Base-by-base conservation (phyloP, 495 filamentous ascomycete species). In the Oleoguttula mirabilis region DNA sequence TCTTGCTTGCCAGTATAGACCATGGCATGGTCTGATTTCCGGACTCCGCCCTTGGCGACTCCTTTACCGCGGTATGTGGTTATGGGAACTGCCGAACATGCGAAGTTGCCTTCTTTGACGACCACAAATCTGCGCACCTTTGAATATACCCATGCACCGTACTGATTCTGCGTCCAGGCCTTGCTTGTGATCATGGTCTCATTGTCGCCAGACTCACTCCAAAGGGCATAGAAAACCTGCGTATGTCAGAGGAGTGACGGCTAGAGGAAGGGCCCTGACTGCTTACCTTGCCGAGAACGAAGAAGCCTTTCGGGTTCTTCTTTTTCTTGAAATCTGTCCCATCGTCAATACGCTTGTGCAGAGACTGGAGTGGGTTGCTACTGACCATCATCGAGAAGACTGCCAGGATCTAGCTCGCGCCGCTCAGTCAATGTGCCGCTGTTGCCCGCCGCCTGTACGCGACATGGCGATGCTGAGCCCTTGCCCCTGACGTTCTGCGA, bases 91-190 rank as follows among this genome's bases (percentile, higher is more conserved):
- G 15, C 11, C 34, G 15, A 21, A 27, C 49, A 53, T 21, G 30
- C 49, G 21, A 39, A 16, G 20, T 35, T 0, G 2, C 53, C 55
- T 39, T 54, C 53, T 1, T 43, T 36, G 5, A 58, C 31, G 0
- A 58, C 55, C 3, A 54, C 53, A 24, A 55, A 58, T 34, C 43
- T 48, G 17, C 55, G 22, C 6, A 56, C 36, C 36, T 58, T 56
- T 3, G 41, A 34, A 32, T 24, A 43, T 5, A 51, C 24, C 20
- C 24, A 38, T 34, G 55, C 49, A 10, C 42, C 43, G 39, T 21
- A 31, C 16, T 7, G 7, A 28, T 28, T 28, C 25, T 28, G 25
- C 7, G 25, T 28, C 25, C 25, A 28, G 7, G 25, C 25, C 25
- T 28, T 28, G 40, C 45, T 33, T 22, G 46, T 48, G 8, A 48